Percentiles rank a stretch among this genome's conserved stretches.
Evolutionary conservation across 1,284 basidiomycete species (phyloP).

Genomic region (Termitomyces sp.): DNA sequence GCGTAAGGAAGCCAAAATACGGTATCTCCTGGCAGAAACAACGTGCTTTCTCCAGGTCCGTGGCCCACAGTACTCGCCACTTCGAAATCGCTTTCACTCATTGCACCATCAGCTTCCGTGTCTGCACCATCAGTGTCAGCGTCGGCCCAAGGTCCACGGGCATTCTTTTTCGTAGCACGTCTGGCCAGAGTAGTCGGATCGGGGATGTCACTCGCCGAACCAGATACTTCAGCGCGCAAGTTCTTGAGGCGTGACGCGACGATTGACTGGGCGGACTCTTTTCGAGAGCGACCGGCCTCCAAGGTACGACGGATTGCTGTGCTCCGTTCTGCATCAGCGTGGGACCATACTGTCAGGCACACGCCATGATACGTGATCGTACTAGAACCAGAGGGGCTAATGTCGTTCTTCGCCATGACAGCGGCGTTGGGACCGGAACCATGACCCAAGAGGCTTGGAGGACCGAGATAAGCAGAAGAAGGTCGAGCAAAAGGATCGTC

Average conservation of each 20-base stretch:
- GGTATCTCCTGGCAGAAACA: constrained; percentile 82
- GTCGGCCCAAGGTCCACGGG: constrained; percentile 71
- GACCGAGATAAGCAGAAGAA: constrained; percentile 73
- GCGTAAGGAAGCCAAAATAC: constrained; percentile 93
- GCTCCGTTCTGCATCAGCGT: constrained; percentile 83
- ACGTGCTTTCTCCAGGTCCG: constrained; percentile 78
- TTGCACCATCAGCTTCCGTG: constrained; percentile 65
- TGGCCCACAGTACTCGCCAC: constrained; percentile 70
- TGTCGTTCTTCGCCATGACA: constrained; percentile 33
- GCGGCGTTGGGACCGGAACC: constrained; percentile 36
- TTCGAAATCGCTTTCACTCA: constrained; percentile 81
- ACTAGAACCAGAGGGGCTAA: constrained; percentile 33
- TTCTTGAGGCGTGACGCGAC: constrained; percentile 62
- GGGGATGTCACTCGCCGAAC: constrained; percentile 31
- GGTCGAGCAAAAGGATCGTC: constrained; percentile 74
- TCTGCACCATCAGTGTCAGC: constrained; percentile 68
- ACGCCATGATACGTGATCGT: constrained; percentile 84
- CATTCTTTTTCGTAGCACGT: constrained; percentile 47
- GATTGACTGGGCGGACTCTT: constrained; percentile 71
- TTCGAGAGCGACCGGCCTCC: constrained; percentile 69
- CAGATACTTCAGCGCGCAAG: constrained; percentile 49
- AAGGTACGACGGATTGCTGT: constrained; percentile 77
- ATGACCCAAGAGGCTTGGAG: constrained; percentile 51
- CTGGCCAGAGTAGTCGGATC: constrained; percentile 55
- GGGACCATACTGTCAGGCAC: constrained; percentile 90